Evolutionary conservation across 495 filamentous ascomycete species (phyloP).

Genomic region (Penicillium bovifimosum): DNA sequence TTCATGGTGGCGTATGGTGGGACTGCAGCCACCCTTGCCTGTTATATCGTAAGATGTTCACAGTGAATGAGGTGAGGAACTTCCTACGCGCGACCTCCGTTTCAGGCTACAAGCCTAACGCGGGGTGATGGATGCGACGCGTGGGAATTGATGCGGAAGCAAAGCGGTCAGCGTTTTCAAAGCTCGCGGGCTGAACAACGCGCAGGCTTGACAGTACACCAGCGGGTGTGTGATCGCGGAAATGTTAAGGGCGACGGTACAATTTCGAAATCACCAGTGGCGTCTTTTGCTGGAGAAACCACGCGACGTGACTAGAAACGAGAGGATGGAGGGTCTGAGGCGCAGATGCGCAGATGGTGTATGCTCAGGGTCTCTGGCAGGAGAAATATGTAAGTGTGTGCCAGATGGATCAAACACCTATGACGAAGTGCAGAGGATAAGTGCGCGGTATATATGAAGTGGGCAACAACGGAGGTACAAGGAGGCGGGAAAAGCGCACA

Average conservation of each 20-base stretch:
- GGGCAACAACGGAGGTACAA: conserved; percentile 34
- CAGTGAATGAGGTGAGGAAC: conserved; percentile 14
- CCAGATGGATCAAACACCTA: conserved; percentile 5
- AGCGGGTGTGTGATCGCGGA: conserved; percentile 1
- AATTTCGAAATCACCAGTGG: conserved; percentile 7
- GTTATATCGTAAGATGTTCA: conserved; percentile 21
- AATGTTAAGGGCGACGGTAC: conserved; percentile 11
- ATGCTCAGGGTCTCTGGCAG: conserved; percentile 1
- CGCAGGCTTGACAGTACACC: conserved; percentile 12
- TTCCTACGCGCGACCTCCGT: conserved; percentile 39
- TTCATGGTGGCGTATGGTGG: conserved; percentile 55
- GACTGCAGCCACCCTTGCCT: conserved; percentile 37
- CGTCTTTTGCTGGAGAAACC: conserved; percentile 11
- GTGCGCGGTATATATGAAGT: conserved; percentile 28
- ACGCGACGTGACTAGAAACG: conserved; percentile 63
- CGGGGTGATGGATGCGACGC: conserved; percentile 27
- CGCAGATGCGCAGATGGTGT: conserved; percentile 15
- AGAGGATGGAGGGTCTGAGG: conserved; percentile 52
- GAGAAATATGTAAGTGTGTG: conserved; percentile 7
- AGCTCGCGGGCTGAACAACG: background rate
- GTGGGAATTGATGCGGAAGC: conserved; percentile 15
- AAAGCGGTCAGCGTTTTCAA: conserved; percentile 19
- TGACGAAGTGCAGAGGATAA: conserved; percentile 7
- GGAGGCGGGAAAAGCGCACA: conserved; percentile 29
- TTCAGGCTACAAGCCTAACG: conserved; percentile 33